Percentiles rank a stretch among this genome's conserved stretches.
phyloP scores from a whole-genome alignment of 371 early-diverging fungal genomes.

The Thermomucor indicae-seudaticae region DNA sequence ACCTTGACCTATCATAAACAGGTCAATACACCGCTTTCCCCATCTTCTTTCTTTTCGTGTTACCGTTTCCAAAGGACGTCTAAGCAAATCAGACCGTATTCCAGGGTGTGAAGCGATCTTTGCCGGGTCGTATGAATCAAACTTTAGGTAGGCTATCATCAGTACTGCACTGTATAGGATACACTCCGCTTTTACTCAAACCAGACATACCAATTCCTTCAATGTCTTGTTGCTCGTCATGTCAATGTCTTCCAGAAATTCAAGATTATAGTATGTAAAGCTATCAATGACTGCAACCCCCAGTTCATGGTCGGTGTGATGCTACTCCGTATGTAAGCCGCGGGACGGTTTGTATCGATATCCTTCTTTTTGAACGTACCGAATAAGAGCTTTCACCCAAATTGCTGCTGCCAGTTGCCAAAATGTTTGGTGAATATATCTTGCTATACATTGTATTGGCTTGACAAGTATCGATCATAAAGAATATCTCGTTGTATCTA shows the following conservation, averaged over 20 bases:
- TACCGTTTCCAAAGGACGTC: constrained; percentile 66
- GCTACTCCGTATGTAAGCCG: constrained; percentile 33
- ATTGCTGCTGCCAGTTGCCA: constrained; percentile 85
- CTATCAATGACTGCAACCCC: constrained; percentile 97
- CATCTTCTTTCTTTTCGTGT: background rate
- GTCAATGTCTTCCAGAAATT: constrained; percentile 82
- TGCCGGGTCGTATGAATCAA: constrained; percentile 70
- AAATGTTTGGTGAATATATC: constrained; percentile 88
- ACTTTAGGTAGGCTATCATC: constrained; percentile 43
- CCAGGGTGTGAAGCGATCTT: constrained; percentile 80
- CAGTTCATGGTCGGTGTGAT: constrained; percentile 86
- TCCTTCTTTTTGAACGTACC: constrained; percentile 29
- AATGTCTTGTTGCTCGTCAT: constrained; percentile 75
- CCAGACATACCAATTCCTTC: constrained; percentile 58
- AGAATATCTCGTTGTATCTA: constrained; percentile 92
- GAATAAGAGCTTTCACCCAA: constrained; percentile 92
- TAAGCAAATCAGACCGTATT: constrained; percentile 80
- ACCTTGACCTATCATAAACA: constrained; percentile 56
- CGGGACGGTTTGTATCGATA: background rate
- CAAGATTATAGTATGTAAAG: constrained; percentile 90
- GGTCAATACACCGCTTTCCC: background rate
- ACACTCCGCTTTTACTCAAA: background rate
- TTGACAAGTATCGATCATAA: constrained; percentile 97
- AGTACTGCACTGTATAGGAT: too few relatives aligned
- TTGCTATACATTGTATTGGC: constrained; percentile 93